Conservation (phyloP, 306 rosid genomes). For the Purshia tridentata region DNA sequence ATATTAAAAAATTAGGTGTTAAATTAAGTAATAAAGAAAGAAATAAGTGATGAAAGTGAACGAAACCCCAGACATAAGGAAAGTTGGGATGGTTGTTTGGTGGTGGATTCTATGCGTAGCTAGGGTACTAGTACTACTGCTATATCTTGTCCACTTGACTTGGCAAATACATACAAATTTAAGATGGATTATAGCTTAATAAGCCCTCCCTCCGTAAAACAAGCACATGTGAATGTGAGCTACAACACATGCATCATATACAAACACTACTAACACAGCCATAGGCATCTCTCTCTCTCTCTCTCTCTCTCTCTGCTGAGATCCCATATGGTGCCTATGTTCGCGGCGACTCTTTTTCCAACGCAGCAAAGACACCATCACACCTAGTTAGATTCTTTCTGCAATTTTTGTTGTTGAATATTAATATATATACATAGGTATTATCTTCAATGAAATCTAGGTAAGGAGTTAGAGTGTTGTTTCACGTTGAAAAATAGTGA, state of each 20-base stretch:
- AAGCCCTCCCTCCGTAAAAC: constrained; percentile 50
- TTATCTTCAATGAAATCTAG: no score
- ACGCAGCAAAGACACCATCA: constrained; percentile 14
- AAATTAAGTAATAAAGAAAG: background rate
- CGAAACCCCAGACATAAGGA: constrained; percentile 26
- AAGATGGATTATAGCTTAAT: constrained; percentile 4
- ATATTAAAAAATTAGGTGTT: constrained; percentile 18
- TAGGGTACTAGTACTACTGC: no score
- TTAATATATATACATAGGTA: no score
- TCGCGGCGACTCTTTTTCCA: constrained; percentile 44
- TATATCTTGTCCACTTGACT: no score
- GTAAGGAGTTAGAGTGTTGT: no score
- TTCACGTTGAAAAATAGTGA: no score
- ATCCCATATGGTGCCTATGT: constrained; percentile 42
- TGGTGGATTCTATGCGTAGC: no score
- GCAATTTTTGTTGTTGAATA: background rate
- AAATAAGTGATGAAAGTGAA: background rate
- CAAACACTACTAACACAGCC: no score
- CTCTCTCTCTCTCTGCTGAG: constrained; percentile 15
- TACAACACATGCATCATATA: constrained; percentile 38
- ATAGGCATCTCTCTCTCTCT: constrained; percentile 17
- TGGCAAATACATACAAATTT: no score
- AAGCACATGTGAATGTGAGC: constrained; percentile 56
- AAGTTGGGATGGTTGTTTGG: no score
- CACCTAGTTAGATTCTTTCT: constrained; percentile 18